Base-by-base conservation (phyloP, 164 flowering plant species). In the Nymphaea thermarum region DNA sequence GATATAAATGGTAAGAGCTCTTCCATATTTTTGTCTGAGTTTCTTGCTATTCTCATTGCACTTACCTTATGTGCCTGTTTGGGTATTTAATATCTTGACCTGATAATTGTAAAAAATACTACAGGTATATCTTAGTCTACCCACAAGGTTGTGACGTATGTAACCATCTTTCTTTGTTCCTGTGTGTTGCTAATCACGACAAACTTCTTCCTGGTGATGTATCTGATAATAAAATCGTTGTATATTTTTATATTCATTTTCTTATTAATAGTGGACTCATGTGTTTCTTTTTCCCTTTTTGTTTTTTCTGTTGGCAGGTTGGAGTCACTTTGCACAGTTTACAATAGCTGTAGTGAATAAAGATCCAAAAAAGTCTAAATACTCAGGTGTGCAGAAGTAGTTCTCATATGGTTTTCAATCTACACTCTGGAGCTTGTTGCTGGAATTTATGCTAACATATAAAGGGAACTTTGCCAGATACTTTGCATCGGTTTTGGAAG, bases 311-410 rank as follows among this genome's bases (percentile, higher is more conserved):
- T 70, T 67, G 67, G 62, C 83, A 91, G 98, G 98, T 43, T 93
- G 97, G 97, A 89, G 96, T 82, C 98, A 93, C 81, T 90, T 93
- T 86, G 97, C 98, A 55, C 98, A 93, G 70, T 93, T 93, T 70
- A 93, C 98, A 59, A 93, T 93, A 67, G 87, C 97, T 71, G 97
- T 90, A 69, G 97, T 90, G 73, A 89, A 93, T 80, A 93, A 88
- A 74, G 98, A 93, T 82, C 93, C 93, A 62, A 93, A 90, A 78
- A 93, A 93, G 71, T 90, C 97, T 62, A 93, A 93, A 78, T 84
- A 87, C 78, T 93, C 98, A 69, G 98, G 98, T 93, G 57, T 12
- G 87, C 78, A 47, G 55, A 47, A 47, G 12, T 47, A 47, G 3
- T 2, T 47, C 55, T 14, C 12, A 14, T 47, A 47, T 47, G 12